Base-by-base conservation (phyloP, 768 basidiomycete genomes). In the Leccinum subtestaceum region DNA sequence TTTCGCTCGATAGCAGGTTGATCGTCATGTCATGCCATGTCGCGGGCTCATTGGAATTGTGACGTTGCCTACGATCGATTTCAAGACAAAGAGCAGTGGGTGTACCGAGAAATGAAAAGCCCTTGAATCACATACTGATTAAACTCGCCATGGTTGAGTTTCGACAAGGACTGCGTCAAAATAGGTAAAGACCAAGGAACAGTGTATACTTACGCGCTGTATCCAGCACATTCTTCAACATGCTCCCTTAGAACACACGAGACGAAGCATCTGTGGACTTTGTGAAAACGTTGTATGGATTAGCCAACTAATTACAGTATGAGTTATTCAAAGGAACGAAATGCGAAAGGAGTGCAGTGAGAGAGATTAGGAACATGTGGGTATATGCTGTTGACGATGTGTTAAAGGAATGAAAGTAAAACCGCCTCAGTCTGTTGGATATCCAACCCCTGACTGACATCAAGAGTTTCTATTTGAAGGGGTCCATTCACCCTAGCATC, bases 41-140 rank as follows among this genome's bases (percentile, higher is more conserved):
- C 53, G 6, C 45, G 95, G 95, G 87, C 53, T 82, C 88, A 1
- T 94, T 70, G 97, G 97, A 8, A 94, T 98, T 47, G 97, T 95
- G 1, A 99, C 97, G 1, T 88, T 81, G 70, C 73, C 98, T 8
- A 93, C 93, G 13, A 97, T 96, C 67, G 95, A 49, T 73, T 96
- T 95, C 75, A 67, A 61, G 66, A 76, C 65, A 48, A 69, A 62
- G 70, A 81, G 75, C 55, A 76, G 76, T 7, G 65, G 9, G 31
- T 31, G 11, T 31, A 31, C 31, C 10, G 31, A 31, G 10, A 31
- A 31, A 11, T 3, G 29, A 9, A 31, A 9, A 31, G 31, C 2
- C 31, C 31, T 31, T 21, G n/a, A n/a, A n/a, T 31, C 10, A 31
- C 9, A 31, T 31, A 1, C 8, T 29, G 2, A 29, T 29, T 8